phyloP scores from a whole-genome alignment of 2,329 filamentous ascomycete genomes.

The Fusarium stilboides region DNA sequence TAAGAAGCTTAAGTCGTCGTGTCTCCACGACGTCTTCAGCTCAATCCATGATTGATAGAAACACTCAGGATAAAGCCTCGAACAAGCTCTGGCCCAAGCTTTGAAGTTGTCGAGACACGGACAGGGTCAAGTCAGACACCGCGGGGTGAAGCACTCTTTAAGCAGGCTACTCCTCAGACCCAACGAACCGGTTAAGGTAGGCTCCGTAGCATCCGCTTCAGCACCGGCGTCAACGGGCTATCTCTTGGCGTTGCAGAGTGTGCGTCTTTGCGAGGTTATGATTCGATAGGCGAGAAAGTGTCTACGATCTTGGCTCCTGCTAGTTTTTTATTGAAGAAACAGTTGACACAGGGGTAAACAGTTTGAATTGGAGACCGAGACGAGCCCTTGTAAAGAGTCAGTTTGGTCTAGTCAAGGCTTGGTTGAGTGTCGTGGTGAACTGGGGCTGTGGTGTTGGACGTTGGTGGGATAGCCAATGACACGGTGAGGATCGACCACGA shows the following conservation, averaged over 20 bases:
- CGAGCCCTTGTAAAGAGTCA: not conserved
- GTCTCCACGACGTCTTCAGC: slow-evolving; percentile 38
- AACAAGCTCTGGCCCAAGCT: slow-evolving; percentile 26
- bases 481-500: slow-evolving; percentile 39
- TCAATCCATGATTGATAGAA: slow-evolving; percentile 41
- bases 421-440: slow-evolving; percentile 15
- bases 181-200: slow-evolving; percentile 35
- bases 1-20: not conserved
- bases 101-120: not conserved
- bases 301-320: slow-evolving; percentile 22
- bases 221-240: slow-evolving; percentile 6
- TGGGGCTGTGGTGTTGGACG: slow-evolving; percentile 11
- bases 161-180: slow-evolving; percentile 13
- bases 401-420: slow-evolving; percentile 2
- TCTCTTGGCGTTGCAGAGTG: slow-evolving; percentile 28
- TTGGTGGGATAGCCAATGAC: slow-evolving; percentile 35
- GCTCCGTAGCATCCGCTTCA: slow-evolving; percentile 17
- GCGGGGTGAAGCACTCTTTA: slow-evolving; percentile 13
- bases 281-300: slow-evolving; percentile 37
- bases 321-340: not conserved
- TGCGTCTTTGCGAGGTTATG: slow-evolving; percentile 37
- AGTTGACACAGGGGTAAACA: slow-evolving; percentile 7
- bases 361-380: slow-evolving; percentile 14
- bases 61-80: slow-evolving; percentile 22
- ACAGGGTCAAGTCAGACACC: not conserved